Percentiles rank a stretch among this genome's conserved stretches.
Evolutionary conservation across 148 eudicot genomes (phyloP).

Genomic region (Rhododendron mucronatum): DNA sequence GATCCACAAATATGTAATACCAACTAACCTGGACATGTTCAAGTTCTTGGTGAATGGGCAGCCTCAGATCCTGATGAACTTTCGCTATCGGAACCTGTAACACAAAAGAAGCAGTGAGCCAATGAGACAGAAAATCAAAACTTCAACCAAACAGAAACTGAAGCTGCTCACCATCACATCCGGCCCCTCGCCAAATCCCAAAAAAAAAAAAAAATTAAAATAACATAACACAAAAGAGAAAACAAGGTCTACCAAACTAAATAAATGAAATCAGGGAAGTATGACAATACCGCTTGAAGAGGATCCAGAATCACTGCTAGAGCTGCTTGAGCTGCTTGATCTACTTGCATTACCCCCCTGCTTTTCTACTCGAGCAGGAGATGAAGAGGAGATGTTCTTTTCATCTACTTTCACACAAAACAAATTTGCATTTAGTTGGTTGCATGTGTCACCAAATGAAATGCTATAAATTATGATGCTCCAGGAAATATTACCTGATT

Average conservation of each 20-base stretch:
- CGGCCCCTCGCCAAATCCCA: background rate
- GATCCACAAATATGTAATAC: background rate
- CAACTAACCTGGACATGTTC: conserved; percentile 21
- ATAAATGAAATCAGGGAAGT: background rate
- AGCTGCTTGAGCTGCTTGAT: conserved; percentile 57
- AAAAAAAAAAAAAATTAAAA: background rate
- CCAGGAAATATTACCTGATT: conserved; percentile 37
- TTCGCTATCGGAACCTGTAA: conserved; percentile 66
- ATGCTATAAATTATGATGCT: background rate
- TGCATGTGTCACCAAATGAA: background rate
- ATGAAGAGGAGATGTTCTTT: conserved; percentile 28
- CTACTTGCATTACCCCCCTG: conserved; percentile 36
- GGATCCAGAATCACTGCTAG: conserved; percentile 70
- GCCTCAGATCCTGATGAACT: conserved; percentile 56
- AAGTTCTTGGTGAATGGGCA: conserved; percentile 21
- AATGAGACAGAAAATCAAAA: conserved; percentile 4
- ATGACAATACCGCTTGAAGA: conserved; percentile 59
- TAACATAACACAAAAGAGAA: background rate
- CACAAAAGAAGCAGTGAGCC: conserved; percentile 14
- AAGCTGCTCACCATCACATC: too few relatives aligned
- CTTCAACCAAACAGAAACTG: background rate
- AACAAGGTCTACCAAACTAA: background rate
- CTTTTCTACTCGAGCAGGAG: conserved; percentile 39
- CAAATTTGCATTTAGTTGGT: background rate
- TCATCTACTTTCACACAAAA: conserved; percentile 34